Evolutionary conservation across 345 rosid species (phyloP), one percentile per base, ranked within the genome.

Genomic region (Citrus medica): DNA sequence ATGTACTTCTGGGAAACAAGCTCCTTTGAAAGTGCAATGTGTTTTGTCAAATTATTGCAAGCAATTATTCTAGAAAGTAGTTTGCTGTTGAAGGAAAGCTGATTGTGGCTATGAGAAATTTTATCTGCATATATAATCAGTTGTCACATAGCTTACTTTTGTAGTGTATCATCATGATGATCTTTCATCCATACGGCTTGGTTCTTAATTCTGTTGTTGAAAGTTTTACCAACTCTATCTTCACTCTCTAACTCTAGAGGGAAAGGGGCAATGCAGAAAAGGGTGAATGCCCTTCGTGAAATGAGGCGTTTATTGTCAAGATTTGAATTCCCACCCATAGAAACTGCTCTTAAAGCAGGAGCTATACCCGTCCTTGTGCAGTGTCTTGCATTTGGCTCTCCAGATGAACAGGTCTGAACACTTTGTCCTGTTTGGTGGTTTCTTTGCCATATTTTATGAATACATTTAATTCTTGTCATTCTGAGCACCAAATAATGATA

Each of bases 321-420:
- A 79, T 90, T 95, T 0, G 98, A 92, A 84, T 93, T 83, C 71
- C 98, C 98, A 75, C 99, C 98, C 13, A 81, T 93, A 78, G 92
- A 92, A 79, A 89, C 87, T 87, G 93, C 98, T 33, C 87, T 94
- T 68, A 83, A 79, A 32, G 88, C 97, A 74, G 99, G 98, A 85
- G 97, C 97, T 58, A 76, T 97, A 62, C 85, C 95, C n/a, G 61
- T 90, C 61, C 98, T 94, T 73, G 98, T 93, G 87, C 92, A 88
- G 66, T 92, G 95, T 82, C 98, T 97, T 77, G 87, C 97, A 17
- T 97, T 94, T 85, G 99, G 98, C 80, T 92, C 97, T 73, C 85
- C 91, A 1, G 94, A 94, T 69, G 99, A 93, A 80, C 99, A 96
- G 98, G 99, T 92, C 60, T 66, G 66, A 63, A 28, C 55, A 78